These are phyloP conservation scores for Penicillium manginii DNA, from an alignment of 495 filamentous ascomycete genomes.

Conservation along the genomic window DNA sequence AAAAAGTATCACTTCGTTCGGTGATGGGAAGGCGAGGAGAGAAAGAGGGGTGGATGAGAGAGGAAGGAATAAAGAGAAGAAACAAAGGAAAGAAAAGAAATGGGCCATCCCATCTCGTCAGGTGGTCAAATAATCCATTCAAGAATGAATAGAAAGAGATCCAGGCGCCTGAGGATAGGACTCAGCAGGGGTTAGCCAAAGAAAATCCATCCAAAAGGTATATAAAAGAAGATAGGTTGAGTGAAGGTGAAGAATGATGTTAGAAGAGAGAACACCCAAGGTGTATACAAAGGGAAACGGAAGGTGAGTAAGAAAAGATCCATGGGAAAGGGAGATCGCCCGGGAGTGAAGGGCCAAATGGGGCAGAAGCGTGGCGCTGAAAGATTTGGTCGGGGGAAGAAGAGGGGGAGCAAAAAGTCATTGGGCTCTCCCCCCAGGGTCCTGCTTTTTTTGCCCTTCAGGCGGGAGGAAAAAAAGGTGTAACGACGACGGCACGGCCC, in stretches of 20 bases:
- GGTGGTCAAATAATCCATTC: not conserved
- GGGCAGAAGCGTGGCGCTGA: constrained; percentile 20
- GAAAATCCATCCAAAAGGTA: too few relatives aligned
- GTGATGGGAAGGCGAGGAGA: too few relatives aligned
- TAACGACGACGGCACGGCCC: constrained; percentile 6
- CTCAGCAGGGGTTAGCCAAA: not conserved
- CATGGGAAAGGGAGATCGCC: constrained; percentile 27
- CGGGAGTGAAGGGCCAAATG: constrained; percentile 14
- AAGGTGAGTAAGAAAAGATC: constrained; percentile 13
- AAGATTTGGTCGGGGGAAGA: constrained; percentile 8
- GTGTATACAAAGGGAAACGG: constrained; percentile 11
- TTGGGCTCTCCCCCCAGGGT: not conserved
- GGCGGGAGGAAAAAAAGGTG: not conserved
- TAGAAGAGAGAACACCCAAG: not conserved
- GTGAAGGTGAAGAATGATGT: not conserved
- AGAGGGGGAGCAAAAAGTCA: not conserved
- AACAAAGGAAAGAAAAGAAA: not conserved
- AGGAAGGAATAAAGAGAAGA: not conserved
- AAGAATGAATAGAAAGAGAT: not conserved
- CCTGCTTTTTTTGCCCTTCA: not conserved
- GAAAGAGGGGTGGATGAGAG: not conserved
- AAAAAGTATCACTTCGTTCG: not conserved
- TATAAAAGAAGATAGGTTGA: not conserved
- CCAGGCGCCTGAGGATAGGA: not conserved
- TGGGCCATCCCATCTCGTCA: not conserved